Evolutionary conservation across 2,329 filamentous ascomycete species (phyloP).

Genomic region (Aurifilum marmelostoma): DNA sequence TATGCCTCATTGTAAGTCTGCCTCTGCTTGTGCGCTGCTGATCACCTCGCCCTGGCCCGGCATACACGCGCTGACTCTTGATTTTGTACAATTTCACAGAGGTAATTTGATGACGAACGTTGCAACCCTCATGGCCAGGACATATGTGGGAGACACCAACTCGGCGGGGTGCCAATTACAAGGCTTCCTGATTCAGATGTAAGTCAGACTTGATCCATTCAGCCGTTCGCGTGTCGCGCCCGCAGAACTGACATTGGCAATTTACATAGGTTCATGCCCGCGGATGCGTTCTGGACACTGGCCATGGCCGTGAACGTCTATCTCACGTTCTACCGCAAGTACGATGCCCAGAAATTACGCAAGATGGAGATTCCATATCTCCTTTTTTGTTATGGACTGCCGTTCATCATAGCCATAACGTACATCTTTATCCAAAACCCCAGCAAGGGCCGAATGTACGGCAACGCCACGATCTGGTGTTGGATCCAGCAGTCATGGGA

Average conservation of each 20-base stretch:
- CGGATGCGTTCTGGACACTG: slow-evolving; percentile 76
- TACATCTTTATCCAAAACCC: slow-evolving; percentile 65
- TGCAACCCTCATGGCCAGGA: slow-evolving; percentile 72
- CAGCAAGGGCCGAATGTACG: slow-evolving; percentile 66
- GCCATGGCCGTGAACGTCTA: slow-evolving; percentile 86
- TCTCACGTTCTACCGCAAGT: slow-evolving; percentile 77
- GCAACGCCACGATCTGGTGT: slow-evolving; percentile 79
- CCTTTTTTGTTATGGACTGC: slow-evolving; percentile 71
- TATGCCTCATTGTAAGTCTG: slow-evolving; percentile 66
- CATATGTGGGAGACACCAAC: slow-evolving; percentile 53
- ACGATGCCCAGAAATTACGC: slow-evolving; percentile 65
- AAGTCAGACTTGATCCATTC: slow-evolving; percentile 45
- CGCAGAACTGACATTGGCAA: slow-evolving; percentile 15
- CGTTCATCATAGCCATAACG: slow-evolving; percentile 68
- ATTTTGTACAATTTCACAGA: slow-evolving; percentile 15
- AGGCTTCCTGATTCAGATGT: slow-evolving; percentile 83
- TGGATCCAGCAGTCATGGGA: slow-evolving; percentile 73
- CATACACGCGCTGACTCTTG: slow-evolving; percentile 12
- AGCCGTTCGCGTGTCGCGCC: neutral
- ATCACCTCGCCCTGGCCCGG: neutral
- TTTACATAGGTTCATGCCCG: slow-evolving; percentile 71
- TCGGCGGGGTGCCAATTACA: slow-evolving; percentile 71
- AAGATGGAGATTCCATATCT: slow-evolving; percentile 73
- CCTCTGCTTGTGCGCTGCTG: neutral
- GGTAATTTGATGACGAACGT: slow-evolving; percentile 80